Percentiles rank a stretch among this genome's conserved stretches.
Evolutionary conservation across 2,329 filamentous ascomycete genomes (phyloP).

Genomic region (Orbilia brochopaga): DNA sequence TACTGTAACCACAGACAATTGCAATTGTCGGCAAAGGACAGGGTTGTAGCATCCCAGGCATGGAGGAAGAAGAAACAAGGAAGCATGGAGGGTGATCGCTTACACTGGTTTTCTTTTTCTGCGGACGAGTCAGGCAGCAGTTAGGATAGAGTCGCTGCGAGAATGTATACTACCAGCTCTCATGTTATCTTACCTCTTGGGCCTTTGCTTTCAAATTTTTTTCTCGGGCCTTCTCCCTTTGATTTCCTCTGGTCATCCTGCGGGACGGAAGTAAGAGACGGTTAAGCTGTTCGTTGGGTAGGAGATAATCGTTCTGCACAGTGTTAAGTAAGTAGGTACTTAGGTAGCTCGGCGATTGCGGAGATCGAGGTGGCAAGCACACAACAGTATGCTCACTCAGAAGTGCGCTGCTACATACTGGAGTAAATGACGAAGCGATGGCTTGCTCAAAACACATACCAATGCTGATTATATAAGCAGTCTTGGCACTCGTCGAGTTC

Average conservation of each 20-base stretch:
- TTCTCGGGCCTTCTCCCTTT: slow-evolving; percentile 90
- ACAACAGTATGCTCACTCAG: not conserved
- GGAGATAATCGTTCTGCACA: not conserved
- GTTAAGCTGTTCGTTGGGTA: not conserved
- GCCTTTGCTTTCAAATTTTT: slow-evolving; percentile 78
- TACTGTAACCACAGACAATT: too few relatives aligned
- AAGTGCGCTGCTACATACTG: too few relatives aligned
- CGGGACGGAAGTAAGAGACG: not conserved
- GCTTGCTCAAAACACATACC: not conserved
- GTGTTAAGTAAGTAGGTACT: too few relatives aligned
- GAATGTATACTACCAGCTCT: slow-evolving; percentile 4
- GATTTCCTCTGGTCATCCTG: slow-evolving; percentile 90
- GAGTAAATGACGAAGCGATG: not conserved
- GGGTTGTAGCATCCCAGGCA: not conserved
- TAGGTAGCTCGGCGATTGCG: too few relatives aligned
- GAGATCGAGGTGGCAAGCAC: not conserved
- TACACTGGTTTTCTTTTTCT: slow-evolving; percentile 46
- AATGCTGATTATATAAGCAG: not conserved
- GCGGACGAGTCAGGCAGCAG: not conserved
- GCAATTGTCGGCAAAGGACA: not conserved
- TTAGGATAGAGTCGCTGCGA: not conserved
- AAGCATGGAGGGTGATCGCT: not conserved
- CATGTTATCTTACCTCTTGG: slow-evolving; percentile 63
- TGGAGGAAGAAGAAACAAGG: too few relatives aligned
- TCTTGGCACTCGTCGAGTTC: not conserved